Base-by-base conservation (phyloP, 2,329 filamentous ascomycete genomes). In the Xylariales sp. region DNA sequence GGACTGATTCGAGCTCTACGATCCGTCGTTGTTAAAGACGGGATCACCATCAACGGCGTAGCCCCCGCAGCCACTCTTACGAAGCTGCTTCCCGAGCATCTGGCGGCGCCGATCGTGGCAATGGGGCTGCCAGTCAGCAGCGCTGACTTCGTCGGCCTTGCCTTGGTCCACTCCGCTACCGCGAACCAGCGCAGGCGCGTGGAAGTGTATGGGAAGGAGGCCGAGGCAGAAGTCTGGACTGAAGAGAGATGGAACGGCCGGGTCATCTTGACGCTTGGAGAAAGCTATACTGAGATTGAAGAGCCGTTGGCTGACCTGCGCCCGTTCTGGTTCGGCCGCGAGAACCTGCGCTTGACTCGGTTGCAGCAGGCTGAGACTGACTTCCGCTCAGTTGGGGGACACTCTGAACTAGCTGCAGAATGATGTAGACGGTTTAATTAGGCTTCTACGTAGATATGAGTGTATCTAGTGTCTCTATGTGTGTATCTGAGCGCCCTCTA, bases 21-120 rank as follows among this genome's bases (percentile, higher is more conserved):
- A 3, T 74, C 78, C 0, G 64, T 72, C 0, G 45, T 78, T 3
- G 48, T 56, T 10, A 45, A 58, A 4, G 64, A 78, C 41, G 66
- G 73, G 46, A 77, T 79, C 62, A 79, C 80, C 23, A 81, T 82
- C 73, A 81, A 81, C 53, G 74, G 66, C 3, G 79, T 82, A 14
- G 80, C 80, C 0, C 80, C 81, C 0, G 77, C 77, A 0, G 78
- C 78, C 1, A 81, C 79, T 6, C 72, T 77, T 36, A 78, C 78
- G 5, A 71, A 64, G 1, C 63, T 80, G 1, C 65, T 81, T 0
- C 76, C 78, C 4, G 48, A 41, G 3, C 60, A 81, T 28, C 9
- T 64, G 16, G 65, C 48, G 1, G 30, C 77, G 0, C 76, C 59
- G 2, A 58, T 81, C 46, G 74, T 76, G 5, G 74, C 70, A 0